These are phyloP conservation scores for Neospora caninum DNA, from an alignment of 169 alveolate genomes.

Conservation along the genomic window DNA sequence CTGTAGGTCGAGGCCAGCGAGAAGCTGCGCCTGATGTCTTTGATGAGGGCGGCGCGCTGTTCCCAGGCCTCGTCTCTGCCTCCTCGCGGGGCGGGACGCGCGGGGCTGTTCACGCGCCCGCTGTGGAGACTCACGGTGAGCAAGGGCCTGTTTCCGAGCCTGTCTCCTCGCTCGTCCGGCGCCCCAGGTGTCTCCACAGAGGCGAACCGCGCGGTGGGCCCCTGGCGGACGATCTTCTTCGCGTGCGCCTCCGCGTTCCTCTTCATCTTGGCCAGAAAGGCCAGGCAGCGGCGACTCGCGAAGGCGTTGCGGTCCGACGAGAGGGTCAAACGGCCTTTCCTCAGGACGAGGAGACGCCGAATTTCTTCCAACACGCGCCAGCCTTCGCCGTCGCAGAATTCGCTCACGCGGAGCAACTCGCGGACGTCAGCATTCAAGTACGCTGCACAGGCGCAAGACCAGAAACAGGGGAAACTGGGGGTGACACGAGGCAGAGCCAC, in stretches of 20 bases:
- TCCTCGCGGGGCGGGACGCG: not conserved
- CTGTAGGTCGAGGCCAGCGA: not conserved
- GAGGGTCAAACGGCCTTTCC: not conserved
- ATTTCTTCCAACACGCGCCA: not conserved
- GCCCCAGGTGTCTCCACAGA: too few relatives aligned
- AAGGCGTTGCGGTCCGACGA: not conserved
- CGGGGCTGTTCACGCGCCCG: too few relatives aligned
- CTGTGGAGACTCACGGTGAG: too few relatives aligned
- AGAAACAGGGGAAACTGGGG: not conserved
- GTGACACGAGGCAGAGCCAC: too few relatives aligned
- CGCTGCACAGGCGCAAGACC: not conserved
- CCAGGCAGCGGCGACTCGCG: not conserved
- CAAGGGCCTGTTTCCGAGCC: not conserved
- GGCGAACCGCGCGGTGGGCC: not conserved
- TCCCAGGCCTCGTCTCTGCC: not conserved
- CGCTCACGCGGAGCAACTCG: not conserved
- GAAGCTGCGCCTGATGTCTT: not conserved
- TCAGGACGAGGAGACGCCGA: conserved; percentile 2
- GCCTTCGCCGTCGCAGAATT: not conserved
- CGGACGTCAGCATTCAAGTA: not conserved
- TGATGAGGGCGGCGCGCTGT: not conserved
- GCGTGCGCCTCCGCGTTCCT: not conserved
- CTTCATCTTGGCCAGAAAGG: not conserved
- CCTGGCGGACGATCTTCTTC: not conserved
- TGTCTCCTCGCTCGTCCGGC: not conserved